These are phyloP conservation scores for Pisolithus microcarpus DNA, from an alignment of 768 basidiomycete species.

Conservation along the genomic window DNA sequence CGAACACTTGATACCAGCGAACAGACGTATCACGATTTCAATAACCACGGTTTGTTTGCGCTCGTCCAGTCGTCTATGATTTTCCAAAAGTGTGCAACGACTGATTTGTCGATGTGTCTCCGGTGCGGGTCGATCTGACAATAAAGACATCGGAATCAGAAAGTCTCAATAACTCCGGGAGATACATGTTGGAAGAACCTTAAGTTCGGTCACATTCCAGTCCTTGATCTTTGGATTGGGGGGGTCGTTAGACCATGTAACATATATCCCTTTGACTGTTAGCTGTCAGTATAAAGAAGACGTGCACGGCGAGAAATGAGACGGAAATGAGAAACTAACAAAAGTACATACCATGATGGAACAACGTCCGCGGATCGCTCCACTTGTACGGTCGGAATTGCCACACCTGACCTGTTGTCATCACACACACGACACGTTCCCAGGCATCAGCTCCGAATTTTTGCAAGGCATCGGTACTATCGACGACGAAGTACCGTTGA, in stretches of 20 bases:
- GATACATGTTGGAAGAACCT: constrained; percentile 40
- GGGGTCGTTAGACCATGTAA: constrained; percentile 91
- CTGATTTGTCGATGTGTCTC: constrained; percentile 89
- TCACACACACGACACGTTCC: constrained; percentile 95
- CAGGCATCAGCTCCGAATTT: constrained; percentile 93
- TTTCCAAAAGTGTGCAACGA: constrained; percentile 96
- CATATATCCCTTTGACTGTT: constrained; percentile 89
- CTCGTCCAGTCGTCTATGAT: constrained; percentile 80
- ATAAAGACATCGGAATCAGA: neutral
- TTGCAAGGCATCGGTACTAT: constrained; percentile 83
- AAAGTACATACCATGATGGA: constrained; percentile 73
- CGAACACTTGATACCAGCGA: no score
- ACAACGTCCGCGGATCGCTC: constrained; percentile 85
- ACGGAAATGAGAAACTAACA: no score
- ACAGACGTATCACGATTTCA: constrained; percentile 31
- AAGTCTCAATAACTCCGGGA: neutral
- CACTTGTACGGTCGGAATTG: constrained; percentile 97
- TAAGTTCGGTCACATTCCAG: constrained; percentile 96
- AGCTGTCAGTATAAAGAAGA: neutral
- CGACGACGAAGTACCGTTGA: constrained; percentile 79
- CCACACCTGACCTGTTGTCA: constrained; percentile 98
- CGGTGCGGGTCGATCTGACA: constrained; percentile 80
- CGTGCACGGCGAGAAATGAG: neutral
- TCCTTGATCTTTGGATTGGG: constrained; percentile 84
- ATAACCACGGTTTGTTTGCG: constrained; percentile 71